These are phyloP conservation scores for Fusarium ramigenum DNA, from an alignment of 2,329 filamentous ascomycete genomes.

Conservation along the genomic window DNA sequence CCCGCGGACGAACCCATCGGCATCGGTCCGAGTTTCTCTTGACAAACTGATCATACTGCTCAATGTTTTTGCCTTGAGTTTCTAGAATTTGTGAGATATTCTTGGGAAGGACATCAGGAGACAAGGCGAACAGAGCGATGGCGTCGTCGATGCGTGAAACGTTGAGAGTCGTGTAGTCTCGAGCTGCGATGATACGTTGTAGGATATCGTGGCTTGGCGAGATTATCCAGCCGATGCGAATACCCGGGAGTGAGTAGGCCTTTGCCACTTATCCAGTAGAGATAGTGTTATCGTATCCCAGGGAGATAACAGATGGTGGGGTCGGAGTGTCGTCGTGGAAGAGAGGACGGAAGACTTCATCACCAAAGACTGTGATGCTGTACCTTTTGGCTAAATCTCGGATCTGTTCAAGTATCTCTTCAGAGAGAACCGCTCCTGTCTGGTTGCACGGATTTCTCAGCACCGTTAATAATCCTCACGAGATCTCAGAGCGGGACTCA, in stretches of 20 bases:
- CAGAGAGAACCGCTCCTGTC: background rate
- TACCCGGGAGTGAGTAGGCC: background rate
- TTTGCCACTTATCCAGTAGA: background rate
- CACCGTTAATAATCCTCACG: background rate
- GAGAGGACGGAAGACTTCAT: background rate
- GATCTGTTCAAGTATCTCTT: background rate
- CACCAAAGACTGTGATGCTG: background rate
- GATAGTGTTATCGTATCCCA: background rate
- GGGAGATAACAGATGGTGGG: background rate
- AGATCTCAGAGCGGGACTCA: accelerated
- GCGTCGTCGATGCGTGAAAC: background rate
- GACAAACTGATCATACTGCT: background rate
- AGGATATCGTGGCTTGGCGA: background rate
- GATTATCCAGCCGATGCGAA: background rate
- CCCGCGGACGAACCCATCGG: background rate
- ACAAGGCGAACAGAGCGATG: background rate
- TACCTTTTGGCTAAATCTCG: background rate
- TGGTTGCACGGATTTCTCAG: background rate
- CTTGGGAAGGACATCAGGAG: background rate
- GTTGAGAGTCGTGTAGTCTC: background rate
- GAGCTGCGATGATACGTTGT: background rate
- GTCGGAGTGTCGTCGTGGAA: background rate
- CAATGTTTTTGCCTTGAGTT: background rate
- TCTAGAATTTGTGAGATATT: background rate
- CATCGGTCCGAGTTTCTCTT: background rate